A percentile compares a stretch with the other conserved stretches of the same genome.
phyloP scores from a whole-genome alignment of 768 basidiomycete genomes.

The Agaricus sinodeliciosus region DNA sequence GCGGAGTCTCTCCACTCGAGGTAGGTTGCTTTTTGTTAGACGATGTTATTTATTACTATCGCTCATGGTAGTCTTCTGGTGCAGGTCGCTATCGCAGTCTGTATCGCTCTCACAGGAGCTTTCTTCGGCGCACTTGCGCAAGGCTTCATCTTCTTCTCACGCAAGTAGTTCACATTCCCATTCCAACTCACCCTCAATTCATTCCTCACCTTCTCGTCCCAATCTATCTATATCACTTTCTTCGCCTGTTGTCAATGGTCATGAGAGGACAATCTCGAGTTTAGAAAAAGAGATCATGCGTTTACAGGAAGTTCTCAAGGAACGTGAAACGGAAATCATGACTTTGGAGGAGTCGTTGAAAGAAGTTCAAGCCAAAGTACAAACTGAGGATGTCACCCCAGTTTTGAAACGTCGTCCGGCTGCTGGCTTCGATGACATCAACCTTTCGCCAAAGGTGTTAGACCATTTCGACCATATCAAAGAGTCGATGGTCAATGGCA shows the following conservation, averaged over 20 bases:
- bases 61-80: conserved; percentile 12
- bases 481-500: conserved; percentile 52
- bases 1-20: conserved; percentile 85
- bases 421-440: conserved; percentile 19
- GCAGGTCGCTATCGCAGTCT: conserved; percentile 87
- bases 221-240: conserved; percentile 53
- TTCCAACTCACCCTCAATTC: conserved; percentile 58
- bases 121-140: conserved; percentile 82
- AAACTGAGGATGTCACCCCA: not conserved
- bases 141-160: conserved; percentile 72
- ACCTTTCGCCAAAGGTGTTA: conserved; percentile 65
- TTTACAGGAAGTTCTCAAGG: conserved; percentile 85
- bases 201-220: conserved; percentile 34
- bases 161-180: conserved; percentile 57
- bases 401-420: not conserved
- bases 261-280: conserved; percentile 73
- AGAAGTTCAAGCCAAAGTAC: conserved; percentile 23
- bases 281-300: conserved; percentile 95
- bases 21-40: conserved; percentile 27
- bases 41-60: conserved; percentile 5
- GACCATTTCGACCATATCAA: conserved; percentile 72
- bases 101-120: conserved; percentile 97
- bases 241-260: conserved; percentile 23
- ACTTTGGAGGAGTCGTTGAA: conserved; percentile 56
- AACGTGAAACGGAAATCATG: conserved; percentile 87